A percentile compares a stretch with the other conserved stretches of the same genome.
Evolutionary conservation across 768 basidiomycete species (phyloP).

Genomic region (Lyophyllum shimeji): DNA sequence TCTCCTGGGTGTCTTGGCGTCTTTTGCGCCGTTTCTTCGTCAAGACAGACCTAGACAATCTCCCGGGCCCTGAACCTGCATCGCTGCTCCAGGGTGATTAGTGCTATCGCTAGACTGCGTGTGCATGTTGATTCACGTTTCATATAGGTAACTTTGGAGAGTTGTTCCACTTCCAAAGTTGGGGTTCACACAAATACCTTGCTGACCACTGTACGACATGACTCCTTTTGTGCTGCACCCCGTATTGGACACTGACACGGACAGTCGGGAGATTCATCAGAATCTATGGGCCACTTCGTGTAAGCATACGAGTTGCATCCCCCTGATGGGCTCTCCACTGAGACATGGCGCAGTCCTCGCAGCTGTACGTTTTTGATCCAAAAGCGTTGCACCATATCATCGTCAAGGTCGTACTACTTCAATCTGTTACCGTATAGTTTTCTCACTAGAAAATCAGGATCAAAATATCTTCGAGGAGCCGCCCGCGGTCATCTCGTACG

Average conservation of each 20-base stretch:
- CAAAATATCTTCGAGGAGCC: conserved; percentile 32
- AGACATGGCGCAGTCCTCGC: conserved; percentile 20
- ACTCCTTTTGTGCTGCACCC: background rate
- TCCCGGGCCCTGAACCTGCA: conserved; percentile 31
- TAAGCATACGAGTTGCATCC: background rate
- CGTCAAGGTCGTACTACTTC: conserved; percentile 22
- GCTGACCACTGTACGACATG: conserved; percentile 9
- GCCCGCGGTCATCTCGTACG: conserved; percentile 23
- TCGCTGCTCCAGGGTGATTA: conserved; percentile 30
- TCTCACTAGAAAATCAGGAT: conserved; percentile 20
- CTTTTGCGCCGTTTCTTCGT: conserved; percentile 13
- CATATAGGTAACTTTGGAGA: conserved; percentile 5
- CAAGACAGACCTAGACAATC: conserved; percentile 28
- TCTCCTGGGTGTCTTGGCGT: conserved; percentile 17
- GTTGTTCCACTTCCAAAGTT: conserved; percentile 13
- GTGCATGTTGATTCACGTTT: background rate
- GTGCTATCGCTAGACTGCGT: background rate
- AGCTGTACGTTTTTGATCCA: conserved; percentile 34
- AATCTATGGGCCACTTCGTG: conserved; percentile 6
- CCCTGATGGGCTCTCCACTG: background rate
- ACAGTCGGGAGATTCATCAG: conserved; percentile 1
- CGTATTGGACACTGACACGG: background rate
- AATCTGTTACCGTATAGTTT: background rate
- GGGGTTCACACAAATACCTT: conserved; percentile 15
- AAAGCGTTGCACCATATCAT: conserved; percentile 33